Conservation (phyloP, 179 eudicot species). For the Drosera spatulata region DNA sequence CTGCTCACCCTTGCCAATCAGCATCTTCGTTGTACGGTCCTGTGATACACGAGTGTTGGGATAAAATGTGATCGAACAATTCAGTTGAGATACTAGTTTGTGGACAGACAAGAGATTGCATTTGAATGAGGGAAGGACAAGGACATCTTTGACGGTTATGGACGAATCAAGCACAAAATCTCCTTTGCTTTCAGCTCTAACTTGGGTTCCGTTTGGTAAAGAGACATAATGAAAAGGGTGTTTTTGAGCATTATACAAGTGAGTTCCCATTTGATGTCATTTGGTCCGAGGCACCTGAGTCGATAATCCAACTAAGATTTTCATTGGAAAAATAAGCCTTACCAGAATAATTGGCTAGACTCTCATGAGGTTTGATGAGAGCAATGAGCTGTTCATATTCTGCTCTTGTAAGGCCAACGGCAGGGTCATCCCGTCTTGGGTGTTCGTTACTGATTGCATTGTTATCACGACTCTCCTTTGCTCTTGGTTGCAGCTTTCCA, state of each 20-base stretch:
- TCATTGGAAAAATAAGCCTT: neutral
- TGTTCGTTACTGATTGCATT: too few relatives aligned
- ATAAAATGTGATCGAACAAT: neutral
- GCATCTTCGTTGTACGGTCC: neutral
- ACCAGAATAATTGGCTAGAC: neutral
- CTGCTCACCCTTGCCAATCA: neutral
- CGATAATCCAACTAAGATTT: neutral
- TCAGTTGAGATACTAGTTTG: neutral
- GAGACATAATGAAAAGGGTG: neutral
- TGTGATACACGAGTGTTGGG: neutral
- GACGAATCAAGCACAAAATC: neutral
- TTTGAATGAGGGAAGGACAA: neutral
- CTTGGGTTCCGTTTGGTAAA: neutral
- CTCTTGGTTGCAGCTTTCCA: too few relatives aligned
- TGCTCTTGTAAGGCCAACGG: too few relatives aligned
- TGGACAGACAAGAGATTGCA: neutral
- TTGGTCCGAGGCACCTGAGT: neutral
- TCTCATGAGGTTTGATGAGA: too few relatives aligned
- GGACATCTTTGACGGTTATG: neutral
- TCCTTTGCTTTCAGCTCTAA: neutral
- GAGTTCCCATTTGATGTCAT: neutral
- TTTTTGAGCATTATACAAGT: neutral
- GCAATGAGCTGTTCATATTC: too few relatives aligned
- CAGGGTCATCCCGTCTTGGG: too few relatives aligned
- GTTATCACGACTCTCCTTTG: too few relatives aligned